Percentiles rank a stretch among this genome's conserved stretches.
phyloP scores from a whole-genome alignment of 371 early-diverging fungal genomes.

The Haplosporangium sp. region DNA sequence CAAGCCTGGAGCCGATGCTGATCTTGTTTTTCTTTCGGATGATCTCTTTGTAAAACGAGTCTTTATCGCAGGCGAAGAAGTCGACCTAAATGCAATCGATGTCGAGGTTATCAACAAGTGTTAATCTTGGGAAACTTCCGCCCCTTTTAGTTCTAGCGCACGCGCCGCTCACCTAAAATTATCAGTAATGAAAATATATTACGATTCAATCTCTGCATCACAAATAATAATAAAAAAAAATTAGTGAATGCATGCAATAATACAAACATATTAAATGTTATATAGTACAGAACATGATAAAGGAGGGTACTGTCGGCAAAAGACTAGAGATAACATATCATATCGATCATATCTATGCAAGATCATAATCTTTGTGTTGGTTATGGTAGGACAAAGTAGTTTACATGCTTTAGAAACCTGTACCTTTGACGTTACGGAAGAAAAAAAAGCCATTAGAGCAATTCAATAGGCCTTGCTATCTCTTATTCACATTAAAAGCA shows the following conservation, averaged over 20 bases:
- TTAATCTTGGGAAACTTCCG: background rate
- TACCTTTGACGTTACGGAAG: no score
- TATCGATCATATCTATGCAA: background rate
- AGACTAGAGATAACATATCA: no score
- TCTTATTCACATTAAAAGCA: background rate
- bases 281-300: background rate
- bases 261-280: no score
- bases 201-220: background rate
- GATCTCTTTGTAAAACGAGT: conserved; percentile 75
- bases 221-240: background rate
- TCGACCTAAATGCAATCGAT: conserved; percentile 43
- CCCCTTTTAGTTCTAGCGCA: no score
- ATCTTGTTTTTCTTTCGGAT: conserved; percentile 80
- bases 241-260: no score
- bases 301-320: no score
- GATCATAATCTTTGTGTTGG: background rate
- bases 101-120: conserved; percentile 18
- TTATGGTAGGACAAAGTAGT: background rate
- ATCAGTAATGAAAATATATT: no score
- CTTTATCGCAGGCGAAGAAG: conserved; percentile 82
- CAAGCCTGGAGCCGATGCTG: conserved; percentile 83
- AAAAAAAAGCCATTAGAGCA: background rate
- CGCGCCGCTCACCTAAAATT: no score
- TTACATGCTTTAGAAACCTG: no score
- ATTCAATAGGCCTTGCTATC: background rate